Percentiles rank a stretch among this genome's conserved stretches.
These are phyloP conservation scores for Aeminium ludgeri DNA, from an alignment of 495 filamentous ascomycete genomes.

Conservation along the genomic window DNA sequence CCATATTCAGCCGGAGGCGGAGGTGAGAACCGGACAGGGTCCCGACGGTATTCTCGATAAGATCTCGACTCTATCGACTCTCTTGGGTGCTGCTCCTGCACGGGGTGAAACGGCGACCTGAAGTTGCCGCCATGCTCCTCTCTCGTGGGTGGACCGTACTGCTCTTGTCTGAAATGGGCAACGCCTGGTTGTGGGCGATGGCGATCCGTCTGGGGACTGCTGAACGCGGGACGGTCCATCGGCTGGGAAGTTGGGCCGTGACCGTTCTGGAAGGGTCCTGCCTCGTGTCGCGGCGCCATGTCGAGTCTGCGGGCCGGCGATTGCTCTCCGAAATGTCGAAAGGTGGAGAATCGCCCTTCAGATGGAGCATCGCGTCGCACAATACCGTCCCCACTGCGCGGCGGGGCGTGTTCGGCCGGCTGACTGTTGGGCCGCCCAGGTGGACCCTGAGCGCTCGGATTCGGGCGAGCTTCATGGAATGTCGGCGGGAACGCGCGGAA, in stretches of 20 bases:
- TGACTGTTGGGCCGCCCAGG: slow-evolving; percentile 14
- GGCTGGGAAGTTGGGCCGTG: slow-evolving; percentile 8
- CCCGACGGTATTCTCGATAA: slow-evolving; percentile 7
- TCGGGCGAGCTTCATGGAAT: neutral
- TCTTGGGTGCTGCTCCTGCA: slow-evolving; percentile 1
- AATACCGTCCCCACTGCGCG: slow-evolving; percentile 2
- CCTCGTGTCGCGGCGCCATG: slow-evolving; percentile 5
- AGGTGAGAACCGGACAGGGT: slow-evolving; percentile 5
- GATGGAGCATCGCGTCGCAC: slow-evolving; percentile 2
- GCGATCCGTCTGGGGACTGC: slow-evolving; percentile 10
- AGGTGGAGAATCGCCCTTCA: slow-evolving; percentile 5
- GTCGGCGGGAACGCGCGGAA: slow-evolving; percentile 11
- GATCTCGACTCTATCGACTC: slow-evolving; percentile 9
- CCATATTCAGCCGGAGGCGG: slow-evolving; percentile 2
- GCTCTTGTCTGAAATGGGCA: neutral
- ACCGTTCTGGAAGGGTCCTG: slow-evolving; percentile 1
- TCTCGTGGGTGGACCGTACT: slow-evolving; percentile 10
- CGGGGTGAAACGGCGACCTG: slow-evolving; percentile 5
- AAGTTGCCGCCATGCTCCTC: slow-evolving; percentile 11
- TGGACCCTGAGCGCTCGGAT: neutral
- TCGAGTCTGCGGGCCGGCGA: neutral
- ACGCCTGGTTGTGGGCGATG: neutral
- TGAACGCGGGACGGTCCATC: slow-evolving; percentile 1
- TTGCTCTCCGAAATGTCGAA: slow-evolving; percentile 11
- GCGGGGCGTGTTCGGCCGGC: slow-evolving; percentile 4